Base-by-base conservation (phyloP, 169 alveolate species). In the Babesia ovata region DNA sequence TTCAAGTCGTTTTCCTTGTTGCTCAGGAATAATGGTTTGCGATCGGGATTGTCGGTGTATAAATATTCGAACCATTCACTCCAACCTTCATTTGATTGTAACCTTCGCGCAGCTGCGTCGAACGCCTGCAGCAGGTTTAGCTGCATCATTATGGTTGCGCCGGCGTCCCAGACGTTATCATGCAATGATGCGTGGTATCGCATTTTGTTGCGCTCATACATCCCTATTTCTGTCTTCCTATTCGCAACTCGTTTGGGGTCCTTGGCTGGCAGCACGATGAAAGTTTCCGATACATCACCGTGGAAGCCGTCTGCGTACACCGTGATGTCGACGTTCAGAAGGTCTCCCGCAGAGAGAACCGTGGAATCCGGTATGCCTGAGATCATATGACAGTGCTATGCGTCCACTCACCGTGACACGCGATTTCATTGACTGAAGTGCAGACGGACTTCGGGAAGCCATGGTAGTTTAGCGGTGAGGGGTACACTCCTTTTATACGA, bases 211-310 rank as follows among this genome's bases (percentile, higher is more conserved):
- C 77, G 78, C 49, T 79, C 88, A 29, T 71, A 79, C 60, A 50
- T 58, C 22, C 88, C 88, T 10, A 79, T 79, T 7, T 70, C 78
- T 7, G 56, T 26, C 19, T 65, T 36, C 46, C 67, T 46, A 6
- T 45, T 24, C 36, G 56, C 67, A 26, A 53, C 48, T 21, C 63
- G 36, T 44, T 46, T 33, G 14, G 70, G 60, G 57, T 79, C 59
- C 29, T 53, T 39, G 57, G 75, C 44, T 26, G 88, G 88, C 57
- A 79, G 58, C 63, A 88, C 91, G 60, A 88, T 60, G 70, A 76
- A 88, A 10, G 91, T 88, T 76, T 88, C 93, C 60, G 90, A 88
- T 75, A 88, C 87, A 69, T 88, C 93, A 4, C 91, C 93, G 61
- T 77, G 90, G 54, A 39, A 88, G 4, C 91, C 91, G 60, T 88